Base-by-base conservation (phyloP, 192 early-diverging fungal genomes). In the Entomortierella parvispora region DNA sequence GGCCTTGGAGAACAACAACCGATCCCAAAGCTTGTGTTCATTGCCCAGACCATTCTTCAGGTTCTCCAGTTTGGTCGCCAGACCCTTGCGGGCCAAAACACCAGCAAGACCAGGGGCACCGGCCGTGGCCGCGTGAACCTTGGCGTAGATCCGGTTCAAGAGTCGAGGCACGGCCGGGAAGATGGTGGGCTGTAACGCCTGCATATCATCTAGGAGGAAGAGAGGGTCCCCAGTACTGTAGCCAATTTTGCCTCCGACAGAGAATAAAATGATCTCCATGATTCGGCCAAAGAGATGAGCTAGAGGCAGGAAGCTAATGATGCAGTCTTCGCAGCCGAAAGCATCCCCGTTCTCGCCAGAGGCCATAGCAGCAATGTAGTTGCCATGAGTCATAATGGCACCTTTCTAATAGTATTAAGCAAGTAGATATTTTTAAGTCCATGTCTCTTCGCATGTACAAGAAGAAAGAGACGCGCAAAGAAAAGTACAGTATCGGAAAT, bases 101-200 rank as follows among this genome's bases (percentile, higher is more conserved):
- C 87, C 86, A 3, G 84, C 65, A 1, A 86, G 80, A 55, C 91
- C 91, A 65, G 87, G 88, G 23, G 84, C 82, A 6, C 85, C 80
- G 55, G 87, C 67, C 4, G 90, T 84, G 14, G 70, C 67, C 2
- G 86, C 70, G 60, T 85, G 68, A 32, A 97, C 84, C 45, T 85
- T 87, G 61, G 92, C 94, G 74, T 95, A 94, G 66, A 97, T 89
- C 37, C 94, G 90, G 71, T 91, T 95, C 69, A 93, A 90, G 0
- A 97, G 81, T 32, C 95, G 90, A 26, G 95, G 95, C 25, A 96
- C 94, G 18, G 89, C 79, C 6, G 90, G 85, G 65, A 97, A 91
- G 2, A 94, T 49, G 4, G 95, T 96, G 14, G 95, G 95, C 59
- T 89, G 90, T 62, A 97, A 79, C 20, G 84, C 89, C 8, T 75